Percentiles rank a stretch among this genome's conserved stretches.
phyloP scores from a whole-genome alignment of 2,329 filamentous ascomycete species.

The Aspergillus fumigatiaffinis region DNA sequence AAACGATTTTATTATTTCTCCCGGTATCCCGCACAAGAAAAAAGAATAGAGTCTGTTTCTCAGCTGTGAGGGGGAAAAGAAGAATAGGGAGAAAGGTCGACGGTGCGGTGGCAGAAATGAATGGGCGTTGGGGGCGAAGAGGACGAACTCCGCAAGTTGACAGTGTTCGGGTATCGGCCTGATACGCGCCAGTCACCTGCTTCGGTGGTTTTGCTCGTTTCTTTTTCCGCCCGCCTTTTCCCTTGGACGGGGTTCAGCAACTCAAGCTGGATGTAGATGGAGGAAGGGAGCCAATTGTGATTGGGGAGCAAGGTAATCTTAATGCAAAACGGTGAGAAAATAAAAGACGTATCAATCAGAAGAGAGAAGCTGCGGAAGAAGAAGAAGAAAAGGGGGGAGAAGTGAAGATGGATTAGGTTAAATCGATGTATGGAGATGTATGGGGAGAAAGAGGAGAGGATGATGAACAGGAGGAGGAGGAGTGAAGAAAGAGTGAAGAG shows the following conservation, averaged over 20 bases:
- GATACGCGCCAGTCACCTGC: neutral
- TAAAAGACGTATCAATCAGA: neutral
- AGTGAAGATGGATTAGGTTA: conserved; percentile 11
- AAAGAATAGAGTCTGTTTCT: neutral
- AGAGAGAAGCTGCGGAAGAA: conserved; percentile 22
- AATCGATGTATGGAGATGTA: conserved; percentile 12
- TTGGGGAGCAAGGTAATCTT: neutral
- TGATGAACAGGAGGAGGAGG: conserved; percentile 15
- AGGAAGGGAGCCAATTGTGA: neutral
- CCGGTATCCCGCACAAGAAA: neutral
- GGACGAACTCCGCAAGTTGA: neutral
- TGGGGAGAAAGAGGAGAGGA: conserved; percentile 17
- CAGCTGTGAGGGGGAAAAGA: neutral
- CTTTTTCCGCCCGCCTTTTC: neutral
- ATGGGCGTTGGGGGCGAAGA: neutral
- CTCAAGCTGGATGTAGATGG: neutral
- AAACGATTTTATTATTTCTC: neutral
- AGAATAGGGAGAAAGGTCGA: conserved; percentile 4
- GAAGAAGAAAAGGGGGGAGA: conserved; percentile 22
- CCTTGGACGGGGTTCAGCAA: neutral
- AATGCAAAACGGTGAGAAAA: neutral
- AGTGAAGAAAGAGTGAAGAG: conserved; percentile 10
- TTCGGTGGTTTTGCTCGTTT: neutral
- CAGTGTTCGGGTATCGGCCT: neutral
- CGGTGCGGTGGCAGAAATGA: neutral